These are phyloP conservation scores for Pulicaria dysenterica DNA, from an alignment of 129 eudicot species.

Conservation along the genomic window DNA sequence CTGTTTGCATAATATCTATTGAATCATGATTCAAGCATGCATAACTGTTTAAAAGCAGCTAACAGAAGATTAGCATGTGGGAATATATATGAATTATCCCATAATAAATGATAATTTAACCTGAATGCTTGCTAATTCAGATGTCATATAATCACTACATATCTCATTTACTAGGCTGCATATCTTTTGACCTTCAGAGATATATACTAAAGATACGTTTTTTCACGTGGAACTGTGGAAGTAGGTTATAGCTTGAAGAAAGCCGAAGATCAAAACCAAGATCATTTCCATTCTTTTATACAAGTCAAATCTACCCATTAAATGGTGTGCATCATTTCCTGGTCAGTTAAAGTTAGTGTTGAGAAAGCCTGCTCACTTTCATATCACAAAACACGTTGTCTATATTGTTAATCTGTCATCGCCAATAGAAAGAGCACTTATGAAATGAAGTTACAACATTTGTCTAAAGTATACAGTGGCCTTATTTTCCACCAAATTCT, in stretches of 20 bases:
- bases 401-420: constrained; percentile 11
- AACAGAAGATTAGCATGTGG: too few species aligned
- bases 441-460: constrained; percentile 10
- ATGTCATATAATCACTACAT: too few species aligned
- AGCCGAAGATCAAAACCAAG: background rate
- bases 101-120: too few species aligned
- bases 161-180: background rate
- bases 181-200: constrained; percentile 1
- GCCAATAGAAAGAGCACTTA: constrained; percentile 7
- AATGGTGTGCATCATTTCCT: background rate
- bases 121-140: too few species aligned
- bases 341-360: too few species aligned
- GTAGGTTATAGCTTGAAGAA: constrained; percentile 16
- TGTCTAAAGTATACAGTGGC: background rate
- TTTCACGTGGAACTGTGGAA: constrained; percentile 36
- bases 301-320: constrained; percentile 26
- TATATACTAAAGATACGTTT: background rate
- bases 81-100: too few species aligned
- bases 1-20: background rate
- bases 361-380: too few species aligned
- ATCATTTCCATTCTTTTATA: constrained; percentile 32
- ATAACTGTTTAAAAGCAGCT: too few species aligned
- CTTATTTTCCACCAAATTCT: background rate
- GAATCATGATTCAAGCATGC: too few species aligned
- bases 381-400: too few species aligned